phyloP scores from a whole-genome alignment of 2,329 filamentous ascomycete genomes.

The Pleomassaria siparia region DNA sequence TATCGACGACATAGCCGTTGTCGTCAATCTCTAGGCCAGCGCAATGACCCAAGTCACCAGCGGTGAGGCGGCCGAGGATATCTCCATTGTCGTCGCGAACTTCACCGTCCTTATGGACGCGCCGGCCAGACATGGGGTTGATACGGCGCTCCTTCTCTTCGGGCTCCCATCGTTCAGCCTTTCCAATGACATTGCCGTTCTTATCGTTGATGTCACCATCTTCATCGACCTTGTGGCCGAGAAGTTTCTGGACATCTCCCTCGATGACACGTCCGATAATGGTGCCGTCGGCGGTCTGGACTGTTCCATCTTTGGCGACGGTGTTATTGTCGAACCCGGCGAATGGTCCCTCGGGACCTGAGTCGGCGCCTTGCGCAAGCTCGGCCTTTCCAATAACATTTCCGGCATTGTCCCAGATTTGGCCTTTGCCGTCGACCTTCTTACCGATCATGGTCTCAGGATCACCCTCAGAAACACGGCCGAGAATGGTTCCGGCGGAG shows the following conservation, averaged over 20 bases:
- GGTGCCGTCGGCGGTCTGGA: slow-evolving; percentile 49
- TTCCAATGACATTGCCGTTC: slow-evolving; percentile 56
- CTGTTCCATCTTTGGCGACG: slow-evolving; percentile 60
- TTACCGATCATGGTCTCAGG: slow-evolving; percentile 58
- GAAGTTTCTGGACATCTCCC: slow-evolving; percentile 54
- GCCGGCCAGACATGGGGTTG: slow-evolving; percentile 61
- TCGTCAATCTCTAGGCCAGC: slow-evolving; percentile 56
- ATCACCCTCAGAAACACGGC: slow-evolving; percentile 60
- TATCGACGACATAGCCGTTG: slow-evolving; percentile 55
- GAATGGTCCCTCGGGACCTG: slow-evolving; percentile 58
- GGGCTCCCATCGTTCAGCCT: slow-evolving; percentile 56
- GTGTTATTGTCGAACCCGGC: slow-evolving; percentile 60
- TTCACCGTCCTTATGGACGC: slow-evolving; percentile 57
- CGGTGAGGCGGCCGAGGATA: slow-evolving; percentile 52
- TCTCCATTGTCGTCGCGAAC: slow-evolving; percentile 55
- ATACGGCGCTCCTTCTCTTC: slow-evolving; percentile 57
- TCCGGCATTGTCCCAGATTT: slow-evolving; percentile 65
- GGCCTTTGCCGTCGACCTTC: slow-evolving; percentile 64
- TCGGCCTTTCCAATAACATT: slow-evolving; percentile 63
- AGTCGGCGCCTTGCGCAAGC: slow-evolving; percentile 55
- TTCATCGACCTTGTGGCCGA: slow-evolving; percentile 54
- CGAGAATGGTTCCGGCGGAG: slow-evolving; percentile 59
- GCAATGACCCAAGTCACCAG: slow-evolving; percentile 55
- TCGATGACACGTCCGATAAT: slow-evolving; percentile 54
- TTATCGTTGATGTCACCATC: slow-evolving; percentile 56